Conservation (phyloP, 2,329 filamentous ascomycete species). For the Calonectria pseudoreteaudii region DNA sequence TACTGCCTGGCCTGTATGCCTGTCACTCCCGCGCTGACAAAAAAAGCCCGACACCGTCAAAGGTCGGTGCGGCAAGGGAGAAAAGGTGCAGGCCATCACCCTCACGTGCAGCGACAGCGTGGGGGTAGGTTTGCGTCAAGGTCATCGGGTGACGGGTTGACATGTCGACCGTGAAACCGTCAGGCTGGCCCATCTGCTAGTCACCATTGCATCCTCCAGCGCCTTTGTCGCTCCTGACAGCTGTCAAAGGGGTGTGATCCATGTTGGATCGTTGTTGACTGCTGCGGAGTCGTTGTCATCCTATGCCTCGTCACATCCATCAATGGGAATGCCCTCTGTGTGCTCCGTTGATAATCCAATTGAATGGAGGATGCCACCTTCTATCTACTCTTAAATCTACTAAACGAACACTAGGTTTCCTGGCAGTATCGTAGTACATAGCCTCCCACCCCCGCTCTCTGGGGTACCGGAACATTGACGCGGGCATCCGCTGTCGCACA, state of each 20-base stretch:
- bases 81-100: constrained; percentile 29
- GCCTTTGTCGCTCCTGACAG: background rate
- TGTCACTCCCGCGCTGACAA: constrained; percentile 2
- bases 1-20: background rate
- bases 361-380: background rate
- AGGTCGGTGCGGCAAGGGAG: constrained; percentile 18
- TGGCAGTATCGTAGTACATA: background rate
- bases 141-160: constrained; percentile 12
- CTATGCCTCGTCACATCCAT: background rate
- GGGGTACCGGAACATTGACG: constrained; percentile 8
- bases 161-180: background rate
- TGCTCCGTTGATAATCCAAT: background rate
- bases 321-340: constrained; percentile 3
- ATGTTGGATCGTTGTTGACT: background rate
- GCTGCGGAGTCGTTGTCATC: constrained; percentile 3
- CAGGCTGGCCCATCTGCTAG: background rate
- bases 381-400: background rate
- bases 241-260: background rate
- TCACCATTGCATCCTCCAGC: background rate
- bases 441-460: background rate
- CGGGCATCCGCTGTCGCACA: background rate
- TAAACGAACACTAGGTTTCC: background rate
- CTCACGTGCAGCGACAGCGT: constrained; percentile 39
- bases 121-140: constrained; percentile 24
- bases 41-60: constrained; percentile 1